Evolutionary conservation across 441 rosid genomes (phyloP).

Genomic region (Populus hybrid): DNA sequence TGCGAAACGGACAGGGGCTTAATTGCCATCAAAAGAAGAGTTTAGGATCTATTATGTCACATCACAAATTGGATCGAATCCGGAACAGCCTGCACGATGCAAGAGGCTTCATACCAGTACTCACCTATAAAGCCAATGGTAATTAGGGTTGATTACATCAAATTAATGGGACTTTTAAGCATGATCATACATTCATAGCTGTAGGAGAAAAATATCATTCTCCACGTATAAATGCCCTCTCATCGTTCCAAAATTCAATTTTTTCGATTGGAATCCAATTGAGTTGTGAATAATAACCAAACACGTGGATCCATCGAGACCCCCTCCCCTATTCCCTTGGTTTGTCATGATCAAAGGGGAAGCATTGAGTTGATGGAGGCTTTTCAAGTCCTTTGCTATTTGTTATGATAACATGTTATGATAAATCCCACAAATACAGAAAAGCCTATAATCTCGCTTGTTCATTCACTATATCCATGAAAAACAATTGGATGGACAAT

Average conservation of each 20-base stretch:
- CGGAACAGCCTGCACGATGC: neutral
- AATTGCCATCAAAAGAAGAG: neutral
- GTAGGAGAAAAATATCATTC: neutral
- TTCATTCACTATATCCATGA: neutral
- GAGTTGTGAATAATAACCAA: conserved; percentile 22
- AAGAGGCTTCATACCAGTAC: neutral
- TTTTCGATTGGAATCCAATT: conserved; percentile 25
- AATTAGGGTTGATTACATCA: neutral
- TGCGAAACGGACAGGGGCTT: neutral
- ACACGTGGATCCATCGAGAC: conserved; percentile 15
- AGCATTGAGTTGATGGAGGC: conserved; percentile 7
- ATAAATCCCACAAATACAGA: neutral
- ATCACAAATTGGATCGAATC: neutral
- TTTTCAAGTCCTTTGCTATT: conserved; percentile 1
- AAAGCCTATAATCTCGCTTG: conserved; percentile 11
- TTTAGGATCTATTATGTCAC: neutral
- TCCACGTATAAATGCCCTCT: conserved; percentile 9
- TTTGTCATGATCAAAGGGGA: conserved; percentile 3
- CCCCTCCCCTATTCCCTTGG: neutral
- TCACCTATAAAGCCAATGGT: neutral
- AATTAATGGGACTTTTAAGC: neutral
- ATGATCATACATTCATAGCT: neutral
- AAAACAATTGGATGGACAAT: neutral
- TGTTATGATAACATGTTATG: conserved; percentile 5
- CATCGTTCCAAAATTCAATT: conserved; percentile 17